phyloP scores from a whole-genome alignment of 768 basidiomycete species.

The Amanita pseudoporphyria region DNA sequence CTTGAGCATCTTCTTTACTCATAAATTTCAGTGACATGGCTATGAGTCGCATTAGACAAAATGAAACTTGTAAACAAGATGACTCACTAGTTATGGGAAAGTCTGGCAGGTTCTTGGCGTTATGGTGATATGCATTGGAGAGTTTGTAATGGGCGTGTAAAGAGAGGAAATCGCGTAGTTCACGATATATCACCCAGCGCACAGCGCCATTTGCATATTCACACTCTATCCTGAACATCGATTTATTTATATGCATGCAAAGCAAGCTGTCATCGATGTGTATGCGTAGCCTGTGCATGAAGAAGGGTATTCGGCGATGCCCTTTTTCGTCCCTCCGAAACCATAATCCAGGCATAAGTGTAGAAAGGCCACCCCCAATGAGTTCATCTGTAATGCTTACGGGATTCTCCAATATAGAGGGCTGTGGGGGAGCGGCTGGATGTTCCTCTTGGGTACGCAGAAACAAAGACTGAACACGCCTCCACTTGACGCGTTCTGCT shows the following conservation, averaged over 20 bases:
- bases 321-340: conserved; percentile 81
- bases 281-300: conserved; percentile 75
- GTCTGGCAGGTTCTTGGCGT: conserved; percentile 74
- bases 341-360: conserved; percentile 73
- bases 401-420: conserved; percentile 40
- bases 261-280: conserved; percentile 82
- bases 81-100: conserved; percentile 75
- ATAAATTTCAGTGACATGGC: conserved; percentile 88
- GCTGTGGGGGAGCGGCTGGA: conserved; percentile 22
- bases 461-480: conserved; percentile 53
- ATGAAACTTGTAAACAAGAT: neutral
- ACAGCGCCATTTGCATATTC: conserved; percentile 91
- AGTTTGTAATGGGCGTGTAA: conserved; percentile 85
- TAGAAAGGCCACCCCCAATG: conserved; percentile 69
- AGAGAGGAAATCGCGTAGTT: conserved; percentile 85
- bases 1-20: conserved; percentile 43
- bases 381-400: conserved; percentile 81
- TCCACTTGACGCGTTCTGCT: conserved; percentile 40
- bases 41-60: conserved; percentile 18
- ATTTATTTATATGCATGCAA: conserved; percentile 65
- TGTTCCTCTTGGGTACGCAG: conserved; percentile 39
- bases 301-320: conserved; percentile 68
- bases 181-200: conserved; percentile 93
- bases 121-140: conserved; percentile 69
- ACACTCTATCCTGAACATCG: conserved; percentile 88